Conservation (phyloP, 805 yeast genomes). For the Debaryomyces maramus region DNA sequence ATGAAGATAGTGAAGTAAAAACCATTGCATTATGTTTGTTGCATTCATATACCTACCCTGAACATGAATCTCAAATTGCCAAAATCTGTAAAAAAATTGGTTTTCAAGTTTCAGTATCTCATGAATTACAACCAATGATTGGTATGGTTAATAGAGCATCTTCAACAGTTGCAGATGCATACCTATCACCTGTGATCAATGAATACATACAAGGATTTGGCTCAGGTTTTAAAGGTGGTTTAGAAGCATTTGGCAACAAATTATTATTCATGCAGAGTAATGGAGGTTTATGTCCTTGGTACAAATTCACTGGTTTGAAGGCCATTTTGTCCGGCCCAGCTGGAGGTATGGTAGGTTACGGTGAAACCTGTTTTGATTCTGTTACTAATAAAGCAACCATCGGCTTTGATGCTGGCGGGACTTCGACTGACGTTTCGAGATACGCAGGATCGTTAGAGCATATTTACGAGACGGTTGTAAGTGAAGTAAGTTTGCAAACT, state of each 20-base stretch:
- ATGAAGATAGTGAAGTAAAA: conserved; percentile 16
- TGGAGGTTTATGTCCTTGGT: conserved; percentile 84
- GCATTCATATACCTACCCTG: conserved; percentile 36
- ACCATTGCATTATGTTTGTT: conserved; percentile 33
- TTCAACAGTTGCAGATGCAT: conserved; percentile 40
- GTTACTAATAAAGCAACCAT: conserved; percentile 21
- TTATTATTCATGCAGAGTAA: conserved; percentile 92
- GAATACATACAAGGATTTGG: conserved; percentile 31
- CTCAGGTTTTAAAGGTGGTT: conserved; percentile 34
- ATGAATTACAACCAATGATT: conserved; percentile 37
- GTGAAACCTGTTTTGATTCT: conserved; percentile 66
- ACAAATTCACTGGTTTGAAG: conserved; percentile 73
- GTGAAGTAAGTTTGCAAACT: conserved; percentile 44
- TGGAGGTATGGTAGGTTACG: conserved; percentile 91
- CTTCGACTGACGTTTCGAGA: conserved; percentile 47
- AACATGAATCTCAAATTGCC: conserved; percentile 31
- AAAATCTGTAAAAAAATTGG: conserved; percentile 32
- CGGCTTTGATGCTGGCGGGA: conserved; percentile 46
- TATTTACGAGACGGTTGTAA: conserved; percentile 46
- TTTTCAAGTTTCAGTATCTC: conserved; percentile 36
- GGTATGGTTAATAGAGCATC: conserved; percentile 35
- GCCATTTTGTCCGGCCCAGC: conserved; percentile 94
- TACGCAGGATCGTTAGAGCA: conserved; percentile 42
- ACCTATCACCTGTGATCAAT: conserved; percentile 34
- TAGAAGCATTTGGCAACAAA: conserved; percentile 40